Evolutionary conservation across 2,329 filamentous ascomycete species (phyloP).

Genomic region (Colletotrichum sp.): DNA sequence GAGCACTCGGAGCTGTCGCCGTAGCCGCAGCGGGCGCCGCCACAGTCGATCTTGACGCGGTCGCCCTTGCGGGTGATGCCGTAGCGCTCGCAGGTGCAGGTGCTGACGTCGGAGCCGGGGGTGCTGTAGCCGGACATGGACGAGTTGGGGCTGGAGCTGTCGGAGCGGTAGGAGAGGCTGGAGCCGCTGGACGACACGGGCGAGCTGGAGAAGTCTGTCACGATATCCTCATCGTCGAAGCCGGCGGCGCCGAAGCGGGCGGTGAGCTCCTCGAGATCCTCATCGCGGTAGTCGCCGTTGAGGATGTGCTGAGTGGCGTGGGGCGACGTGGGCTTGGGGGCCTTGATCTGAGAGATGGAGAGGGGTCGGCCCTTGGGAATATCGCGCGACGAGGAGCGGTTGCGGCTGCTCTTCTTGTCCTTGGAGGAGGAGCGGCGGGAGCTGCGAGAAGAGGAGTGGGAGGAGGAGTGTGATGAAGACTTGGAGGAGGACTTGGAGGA

Average conservation of each 20-base stretch:
- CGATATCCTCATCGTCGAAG: slow-evolving; percentile 62
- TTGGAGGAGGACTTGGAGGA: slow-evolving; percentile 43
- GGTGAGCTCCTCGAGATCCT: slow-evolving; percentile 80
- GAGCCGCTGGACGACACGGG: slow-evolving; percentile 73
- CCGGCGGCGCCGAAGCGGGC: slow-evolving; percentile 71
- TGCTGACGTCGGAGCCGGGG: slow-evolving; percentile 75
- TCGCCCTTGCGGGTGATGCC: slow-evolving; percentile 93
- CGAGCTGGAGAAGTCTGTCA: slow-evolving; percentile 59
- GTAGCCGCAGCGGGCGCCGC: slow-evolving; percentile 86
- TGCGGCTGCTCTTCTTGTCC: slow-evolving; percentile 46
- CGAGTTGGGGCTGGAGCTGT: slow-evolving; percentile 76
- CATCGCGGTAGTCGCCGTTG: slow-evolving; percentile 76
- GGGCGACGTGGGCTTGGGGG: slow-evolving; percentile 87
- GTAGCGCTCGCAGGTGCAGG: slow-evolving; percentile 94
- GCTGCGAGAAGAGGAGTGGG: slow-evolving; percentile 49
- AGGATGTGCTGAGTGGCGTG: slow-evolving; percentile 88
- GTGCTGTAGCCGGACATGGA: slow-evolving; percentile 81
- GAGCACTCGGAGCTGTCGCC: slow-evolving; percentile 75
- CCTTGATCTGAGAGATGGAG: slow-evolving; percentile 86
- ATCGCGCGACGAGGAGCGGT: slow-evolving; percentile 59
- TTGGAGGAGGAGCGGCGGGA: slow-evolving; percentile 37
- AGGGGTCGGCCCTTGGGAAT: slow-evolving; percentile 89
- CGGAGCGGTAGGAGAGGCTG: slow-evolving; percentile 73
- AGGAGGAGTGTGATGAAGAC: slow-evolving; percentile 48
- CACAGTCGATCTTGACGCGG: slow-evolving; percentile 95